Evolutionary conservation across 176 grass and related monocot species (phyloP).

Genomic region (Ampelocalamus luodianensis): DNA sequence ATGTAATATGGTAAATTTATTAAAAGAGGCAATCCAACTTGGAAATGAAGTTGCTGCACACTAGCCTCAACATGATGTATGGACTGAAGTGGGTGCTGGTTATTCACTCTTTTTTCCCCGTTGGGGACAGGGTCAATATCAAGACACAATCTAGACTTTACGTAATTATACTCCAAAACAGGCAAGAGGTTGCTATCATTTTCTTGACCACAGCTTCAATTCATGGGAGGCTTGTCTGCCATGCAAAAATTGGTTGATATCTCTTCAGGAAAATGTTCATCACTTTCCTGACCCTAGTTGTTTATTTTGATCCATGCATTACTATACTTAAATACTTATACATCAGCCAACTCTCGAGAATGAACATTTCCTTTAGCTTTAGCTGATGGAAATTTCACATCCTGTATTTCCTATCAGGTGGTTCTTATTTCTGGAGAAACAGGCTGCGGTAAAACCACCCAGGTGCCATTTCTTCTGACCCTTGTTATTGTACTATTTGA

Average conservation of each 20-base stretch:
- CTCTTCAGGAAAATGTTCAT: neutral
- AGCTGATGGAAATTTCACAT: conserved; percentile 39
- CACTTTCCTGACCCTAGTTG: conserved; percentile 10
- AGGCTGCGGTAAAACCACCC: conserved; percentile 99
- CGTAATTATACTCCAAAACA: conserved; percentile 13
- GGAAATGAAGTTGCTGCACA: conserved; percentile 8
- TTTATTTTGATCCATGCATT: conserved; percentile 32
- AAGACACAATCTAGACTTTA: neutral
- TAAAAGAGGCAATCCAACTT: conserved; percentile 2
- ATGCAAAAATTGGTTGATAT: neutral
- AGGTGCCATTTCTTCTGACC: conserved; percentile 57
- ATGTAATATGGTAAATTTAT: neutral
- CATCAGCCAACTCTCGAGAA: neutral
- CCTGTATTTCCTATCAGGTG: conserved; percentile 67
- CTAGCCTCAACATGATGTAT: conserved; percentile 33
- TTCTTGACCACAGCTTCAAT: conserved; percentile 10
- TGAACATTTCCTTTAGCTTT: conserved; percentile 3
- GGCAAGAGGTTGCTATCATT: conserved; percentile 10
- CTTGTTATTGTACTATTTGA: neutral
- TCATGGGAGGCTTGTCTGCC: neutral
- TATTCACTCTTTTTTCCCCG: conserved; percentile 6
- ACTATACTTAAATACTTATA: conserved; percentile 12
- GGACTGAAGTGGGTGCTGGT: conserved; percentile 14
- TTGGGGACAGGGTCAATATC: neutral
- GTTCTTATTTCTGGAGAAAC: conserved; percentile 99